Percentiles rank a stretch among this genome's conserved stretches.
These are phyloP conservation scores for Alternaria postmessia DNA, from an alignment of 2,329 filamentous ascomycete species.

Conservation along the genomic window DNA sequence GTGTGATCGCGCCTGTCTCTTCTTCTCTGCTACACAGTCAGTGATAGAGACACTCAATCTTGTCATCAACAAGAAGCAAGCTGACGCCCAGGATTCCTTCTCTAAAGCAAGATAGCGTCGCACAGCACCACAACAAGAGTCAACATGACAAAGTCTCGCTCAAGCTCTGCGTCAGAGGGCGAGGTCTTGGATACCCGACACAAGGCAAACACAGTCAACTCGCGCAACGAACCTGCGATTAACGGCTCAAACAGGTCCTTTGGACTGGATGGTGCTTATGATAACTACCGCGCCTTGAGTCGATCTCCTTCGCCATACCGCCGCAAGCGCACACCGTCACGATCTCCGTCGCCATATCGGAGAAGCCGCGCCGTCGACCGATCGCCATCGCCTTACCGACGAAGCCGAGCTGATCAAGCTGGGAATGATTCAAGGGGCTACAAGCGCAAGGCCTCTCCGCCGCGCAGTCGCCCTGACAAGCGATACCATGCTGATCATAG, in stretches of 20 bases:
- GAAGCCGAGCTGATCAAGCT: constrained; percentile 32
- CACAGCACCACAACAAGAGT: constrained; percentile 10
- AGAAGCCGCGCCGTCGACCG: constrained; percentile 30
- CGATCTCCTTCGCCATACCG: constrained; percentile 46
- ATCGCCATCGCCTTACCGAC: constrained; percentile 42
- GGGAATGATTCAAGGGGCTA: constrained; percentile 43
- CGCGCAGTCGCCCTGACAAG: constrained; percentile 61
- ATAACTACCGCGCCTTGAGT: constrained; percentile 36
- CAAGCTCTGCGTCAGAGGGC: constrained; percentile 42
- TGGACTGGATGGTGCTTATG: constrained; percentile 39
- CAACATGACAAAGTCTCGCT: constrained; percentile 36
- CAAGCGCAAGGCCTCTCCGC: constrained; percentile 54
- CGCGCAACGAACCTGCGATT: constrained; percentile 42
- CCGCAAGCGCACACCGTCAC: constrained; percentile 33
- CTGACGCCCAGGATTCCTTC: constrained; percentile 38
- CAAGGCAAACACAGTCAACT: constrained; percentile 48
- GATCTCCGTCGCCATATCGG: constrained; percentile 42
- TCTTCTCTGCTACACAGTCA: constrained; percentile 46
- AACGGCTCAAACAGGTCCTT: constrained; percentile 45
- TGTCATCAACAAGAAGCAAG: constrained; percentile 37
- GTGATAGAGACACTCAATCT: constrained; percentile 45
- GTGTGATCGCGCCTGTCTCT: constrained; percentile 24
- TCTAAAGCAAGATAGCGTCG: constrained; percentile 17
- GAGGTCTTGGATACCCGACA: constrained; percentile 37
- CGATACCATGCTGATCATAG: constrained; percentile 55